Evolutionary conservation across 2,329 filamentous ascomycete genomes (phyloP), one percentile per base, ranked within the genome.

Genomic region (Tolypocladium ovalisporum): DNA sequence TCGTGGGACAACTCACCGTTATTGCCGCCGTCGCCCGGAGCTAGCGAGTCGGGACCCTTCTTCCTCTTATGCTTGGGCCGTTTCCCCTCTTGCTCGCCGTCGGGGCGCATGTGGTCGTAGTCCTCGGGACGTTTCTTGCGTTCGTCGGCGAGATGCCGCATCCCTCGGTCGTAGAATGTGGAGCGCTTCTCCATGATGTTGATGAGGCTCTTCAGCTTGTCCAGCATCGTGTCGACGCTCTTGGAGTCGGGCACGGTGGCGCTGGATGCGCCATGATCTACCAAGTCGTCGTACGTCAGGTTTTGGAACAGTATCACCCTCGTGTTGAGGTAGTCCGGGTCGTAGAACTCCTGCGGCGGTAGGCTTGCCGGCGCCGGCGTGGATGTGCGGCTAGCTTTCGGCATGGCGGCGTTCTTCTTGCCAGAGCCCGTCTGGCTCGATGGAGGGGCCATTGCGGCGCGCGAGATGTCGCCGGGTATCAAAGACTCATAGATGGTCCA

Each of bases 61-160:
- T 88, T 85, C 76, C 89, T 91, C 78, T 89, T 91, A 62, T 87
- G 80, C 70, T 92, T 91, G 29, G 77, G 74, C 67, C 82, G 81
- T 65, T 82, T 82, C 27, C 73, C 71, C 55, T 78, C 76, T 60
- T 76, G 76, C 51, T 82, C 80, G 34, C 71, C 78, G 56, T 77
- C 67, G 60, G 62, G 76, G 64, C 77, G 77, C 59, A 73, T 72
- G 57, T 75, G 70, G 61, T 82, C 74, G 52, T 71, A 75, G 56
- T 85, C 80, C 57, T 84, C 80, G 36, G 79, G 74, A 62, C 80
- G 75, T 47, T 84, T 81, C 69, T 89, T 89, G 55, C 85, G 79
- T 67, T 81, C 80, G 64, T 80, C 78, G 8, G 85, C 82, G 57
- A 91, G 75, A 62, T 89, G 78, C 57, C 89, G 76, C 83, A 93